A percentile compares a stretch with the other conserved stretches of the same genome.
phyloP scores from a whole-genome alignment of 495 filamentous ascomycete species.

The Tuber calosporum region DNA sequence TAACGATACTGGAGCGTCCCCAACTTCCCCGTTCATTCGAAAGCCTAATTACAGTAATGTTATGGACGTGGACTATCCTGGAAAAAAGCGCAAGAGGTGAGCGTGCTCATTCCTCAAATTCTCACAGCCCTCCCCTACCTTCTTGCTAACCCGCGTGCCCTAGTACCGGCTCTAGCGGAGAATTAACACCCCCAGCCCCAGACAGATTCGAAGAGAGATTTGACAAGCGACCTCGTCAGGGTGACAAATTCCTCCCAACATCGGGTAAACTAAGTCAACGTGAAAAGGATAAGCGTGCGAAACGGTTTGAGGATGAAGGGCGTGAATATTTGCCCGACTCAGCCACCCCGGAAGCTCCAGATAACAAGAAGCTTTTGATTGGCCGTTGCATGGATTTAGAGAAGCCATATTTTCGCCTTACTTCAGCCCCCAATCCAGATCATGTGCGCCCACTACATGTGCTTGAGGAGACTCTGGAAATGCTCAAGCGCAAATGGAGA shows the following conservation, averaged over 20 bases:
- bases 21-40: conserved; percentile 16
- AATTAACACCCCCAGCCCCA: conserved; percentile 32
- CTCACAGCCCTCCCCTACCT: background rate
- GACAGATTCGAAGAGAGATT: conserved; percentile 38
- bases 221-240: conserved; percentile 39
- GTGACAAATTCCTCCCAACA: conserved; percentile 43
- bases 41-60: conserved; percentile 40
- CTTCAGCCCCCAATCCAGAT: conserved; percentile 74
- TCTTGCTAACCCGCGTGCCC: conserved; percentile 10
- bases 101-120: conserved; percentile 1
- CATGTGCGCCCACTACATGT: conserved; percentile 78
- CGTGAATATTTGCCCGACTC: conserved; percentile 55
- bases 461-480: conserved; percentile 72
- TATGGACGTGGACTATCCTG: conserved; percentile 51
- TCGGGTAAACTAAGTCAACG: conserved; percentile 80
- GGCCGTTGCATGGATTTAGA: conserved; percentile 78
- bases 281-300: conserved; percentile 78
- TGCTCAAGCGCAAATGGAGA: conserved; percentile 90
- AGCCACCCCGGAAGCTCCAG: conserved; percentile 55
- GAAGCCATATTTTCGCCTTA: conserved; percentile 91
- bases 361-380: conserved; percentile 59
- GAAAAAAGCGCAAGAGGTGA: conserved; percentile 41
- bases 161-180: conserved; percentile 31
- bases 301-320: conserved; percentile 70
- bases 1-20: conserved; percentile 29